Evolutionary conservation across 768 basidiomycete genomes (phyloP).

Genomic region (Hypsizygus marmoreus): DNA sequence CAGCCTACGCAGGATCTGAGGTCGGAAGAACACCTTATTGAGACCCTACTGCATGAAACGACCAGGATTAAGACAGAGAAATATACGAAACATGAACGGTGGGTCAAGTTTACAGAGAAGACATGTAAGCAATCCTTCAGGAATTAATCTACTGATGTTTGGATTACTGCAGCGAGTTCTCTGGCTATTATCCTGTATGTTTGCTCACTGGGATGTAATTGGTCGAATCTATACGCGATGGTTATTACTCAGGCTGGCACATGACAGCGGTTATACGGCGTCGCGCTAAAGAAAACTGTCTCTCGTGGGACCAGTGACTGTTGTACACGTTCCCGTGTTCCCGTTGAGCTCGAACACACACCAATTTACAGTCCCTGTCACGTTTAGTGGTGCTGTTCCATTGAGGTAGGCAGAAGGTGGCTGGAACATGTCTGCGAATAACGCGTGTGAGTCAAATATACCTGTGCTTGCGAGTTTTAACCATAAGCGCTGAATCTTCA

Average conservation of each 20-base stretch:
- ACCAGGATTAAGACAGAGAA: too few species aligned
- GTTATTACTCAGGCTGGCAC: neutral
- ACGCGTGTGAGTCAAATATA: constrained; percentile 60
- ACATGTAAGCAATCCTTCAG: too few species aligned
- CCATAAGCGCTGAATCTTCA: neutral
- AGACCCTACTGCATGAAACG: too few species aligned
- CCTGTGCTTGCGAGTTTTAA: constrained; percentile 36
- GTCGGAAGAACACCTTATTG: too few species aligned
- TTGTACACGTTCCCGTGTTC: constrained; percentile 32
- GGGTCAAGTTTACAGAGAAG: too few species aligned
- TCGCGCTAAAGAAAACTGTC: constrained; percentile 55
- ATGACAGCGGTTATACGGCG: neutral
- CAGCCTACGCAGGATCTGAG: too few species aligned
- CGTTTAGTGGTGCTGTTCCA: constrained; percentile 62
- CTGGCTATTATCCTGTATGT: constrained; percentile 45
- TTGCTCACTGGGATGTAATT: constrained; percentile 34
- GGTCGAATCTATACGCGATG: constrained; percentile 34
- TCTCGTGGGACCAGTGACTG: constrained; percentile 29
- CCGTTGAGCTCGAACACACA: constrained; percentile 45
- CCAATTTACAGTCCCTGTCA: constrained; percentile 50
- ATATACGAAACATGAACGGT: too few species aligned
- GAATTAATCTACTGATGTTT: too few species aligned
- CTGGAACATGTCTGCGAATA: constrained; percentile 60
- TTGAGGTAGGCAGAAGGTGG: constrained; percentile 58
- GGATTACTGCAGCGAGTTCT: constrained; percentile 40